phyloP scores from a whole-genome alignment of 2,329 filamentous ascomycete genomes.

The Amauroascus verrucosus region DNA sequence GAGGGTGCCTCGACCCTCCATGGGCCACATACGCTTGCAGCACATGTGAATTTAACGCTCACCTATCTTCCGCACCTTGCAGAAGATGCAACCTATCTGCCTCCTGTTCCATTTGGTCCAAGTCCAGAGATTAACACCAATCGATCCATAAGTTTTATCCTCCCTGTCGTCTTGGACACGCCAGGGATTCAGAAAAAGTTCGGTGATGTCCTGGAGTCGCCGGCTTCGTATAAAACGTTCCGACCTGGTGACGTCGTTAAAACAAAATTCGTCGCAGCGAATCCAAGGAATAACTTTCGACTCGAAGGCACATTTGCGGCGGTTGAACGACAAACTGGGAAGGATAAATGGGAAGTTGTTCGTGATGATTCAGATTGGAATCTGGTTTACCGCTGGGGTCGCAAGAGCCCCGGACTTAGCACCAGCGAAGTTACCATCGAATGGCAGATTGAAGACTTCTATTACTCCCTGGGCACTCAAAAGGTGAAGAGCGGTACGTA shows the following conservation, averaged over 20 bases:
- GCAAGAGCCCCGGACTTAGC: slow-evolving; percentile 58
- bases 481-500: slow-evolving; percentile 52
- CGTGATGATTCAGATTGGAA: slow-evolving; percentile 73
- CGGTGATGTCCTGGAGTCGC: slow-evolving; percentile 52
- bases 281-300: slow-evolving; percentile 77
- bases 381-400: slow-evolving; percentile 68
- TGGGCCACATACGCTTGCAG: slow-evolving; percentile 69
- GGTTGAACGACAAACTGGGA: slow-evolving; percentile 53
- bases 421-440: slow-evolving; percentile 67
- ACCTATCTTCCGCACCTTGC: slow-evolving; percentile 58
- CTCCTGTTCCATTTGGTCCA: slow-evolving; percentile 44
- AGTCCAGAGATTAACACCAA: slow-evolving; percentile 68
- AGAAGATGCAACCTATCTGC: slow-evolving; percentile 36
- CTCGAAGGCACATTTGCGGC: slow-evolving; percentile 68
- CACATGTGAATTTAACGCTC: slow-evolving; percentile 80
- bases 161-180: slow-evolving; percentile 64
- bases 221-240: slow-evolving; percentile 47
- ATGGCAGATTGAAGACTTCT: slow-evolving; percentile 64
- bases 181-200: slow-evolving; percentile 57
- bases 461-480: slow-evolving; percentile 31
- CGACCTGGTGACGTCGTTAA: slow-evolving; percentile 51
- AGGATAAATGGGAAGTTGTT: slow-evolving; percentile 52
- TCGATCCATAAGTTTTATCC: slow-evolving; percentile 68
- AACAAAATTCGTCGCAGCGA: slow-evolving; percentile 71
- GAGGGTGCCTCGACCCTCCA: slow-evolving; percentile 91